Evolutionary conservation across 2,329 filamentous ascomycete genomes (phyloP).

Genomic region (Graphilbum fragrans): DNA sequence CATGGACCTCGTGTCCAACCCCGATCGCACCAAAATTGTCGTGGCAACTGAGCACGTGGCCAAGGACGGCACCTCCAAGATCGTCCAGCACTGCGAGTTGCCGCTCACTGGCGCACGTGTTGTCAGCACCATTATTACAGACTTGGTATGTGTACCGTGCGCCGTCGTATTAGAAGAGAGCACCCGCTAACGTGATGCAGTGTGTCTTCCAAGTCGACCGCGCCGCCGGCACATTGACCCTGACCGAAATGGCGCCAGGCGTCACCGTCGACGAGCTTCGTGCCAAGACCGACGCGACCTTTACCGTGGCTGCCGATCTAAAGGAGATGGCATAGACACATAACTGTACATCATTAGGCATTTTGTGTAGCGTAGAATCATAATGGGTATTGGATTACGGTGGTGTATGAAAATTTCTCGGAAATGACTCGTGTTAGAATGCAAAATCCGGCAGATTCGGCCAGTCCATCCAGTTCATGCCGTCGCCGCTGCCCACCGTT

Average conservation of each 20-base stretch:
- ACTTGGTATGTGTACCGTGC: conserved; percentile 46
- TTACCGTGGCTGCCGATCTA: conserved; percentile 65
- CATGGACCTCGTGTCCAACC: conserved; percentile 63
- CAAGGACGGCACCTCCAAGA: conserved; percentile 55
- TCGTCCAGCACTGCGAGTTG: conserved; percentile 50
- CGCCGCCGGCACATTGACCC: conserved; percentile 58
- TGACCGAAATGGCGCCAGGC: conserved; percentile 76
- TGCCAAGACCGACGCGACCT: conserved; percentile 76
- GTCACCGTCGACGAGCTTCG: conserved; percentile 84
- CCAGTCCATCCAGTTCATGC: neutral
- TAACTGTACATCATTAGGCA: too few species aligned
- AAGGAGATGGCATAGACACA: conserved; percentile 60
- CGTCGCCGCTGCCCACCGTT: neutral
- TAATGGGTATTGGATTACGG: too few species aligned
- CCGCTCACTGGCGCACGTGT: conserved; percentile 45
- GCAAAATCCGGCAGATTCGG: neutral
- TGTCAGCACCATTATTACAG: conserved; percentile 50
- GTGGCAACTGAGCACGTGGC: conserved; percentile 59
- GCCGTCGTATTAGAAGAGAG: too few species aligned
- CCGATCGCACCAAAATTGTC: conserved; percentile 59
- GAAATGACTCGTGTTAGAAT: neutral
- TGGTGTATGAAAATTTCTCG: too few species aligned
- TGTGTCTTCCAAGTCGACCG: conserved; percentile 74
- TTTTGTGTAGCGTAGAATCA: too few species aligned
- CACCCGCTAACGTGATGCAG: too few species aligned